Conservation (phyloP, 176 grass and related monocot genomes). For the Typha latifolia region DNA sequence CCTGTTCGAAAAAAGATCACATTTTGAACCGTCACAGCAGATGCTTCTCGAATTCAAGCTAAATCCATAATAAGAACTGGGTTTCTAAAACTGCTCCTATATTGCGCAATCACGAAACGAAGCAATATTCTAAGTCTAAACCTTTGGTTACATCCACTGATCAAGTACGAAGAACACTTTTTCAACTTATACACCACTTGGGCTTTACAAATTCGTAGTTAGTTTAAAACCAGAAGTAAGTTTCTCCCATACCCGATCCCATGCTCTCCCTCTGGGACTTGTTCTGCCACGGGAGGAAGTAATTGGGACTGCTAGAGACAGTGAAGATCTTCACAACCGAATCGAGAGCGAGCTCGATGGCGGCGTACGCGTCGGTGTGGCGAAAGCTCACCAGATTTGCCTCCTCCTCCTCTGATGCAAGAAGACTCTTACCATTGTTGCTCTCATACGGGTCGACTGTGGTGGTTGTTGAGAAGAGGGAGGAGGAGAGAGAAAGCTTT, state of each 20-base stretch:
- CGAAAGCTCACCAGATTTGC: constrained; percentile 14
- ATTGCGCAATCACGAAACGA: too few relatives aligned
- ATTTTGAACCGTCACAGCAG: neutral
- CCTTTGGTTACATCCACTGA: too few relatives aligned
- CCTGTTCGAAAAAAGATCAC: neutral
- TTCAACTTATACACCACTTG: neutral
- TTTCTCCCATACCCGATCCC: constrained; percentile 58
- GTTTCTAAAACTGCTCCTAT: too few relatives aligned
- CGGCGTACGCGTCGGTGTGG: constrained; percentile 67
- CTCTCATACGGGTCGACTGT: constrained; percentile 20
- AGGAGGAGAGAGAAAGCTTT: constrained; percentile 3
- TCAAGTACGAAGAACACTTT: neutral
- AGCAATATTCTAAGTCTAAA: too few relatives aligned
- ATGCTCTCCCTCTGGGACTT: constrained; percentile 96
- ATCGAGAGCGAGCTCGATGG: constrained; percentile 83
- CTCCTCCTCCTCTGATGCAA: constrained; percentile 19
- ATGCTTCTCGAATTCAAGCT: neutral
- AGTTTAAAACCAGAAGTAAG: neutral
- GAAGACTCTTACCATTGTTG: constrained; percentile 5
- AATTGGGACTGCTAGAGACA: constrained; percentile 93
- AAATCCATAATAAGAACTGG: neutral
- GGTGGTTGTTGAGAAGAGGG: constrained; percentile 13
- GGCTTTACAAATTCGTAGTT: neutral
- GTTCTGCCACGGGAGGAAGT: constrained; percentile 96
- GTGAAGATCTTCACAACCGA: constrained; percentile 98